These are phyloP conservation scores for Mycena indigotica DNA, from an alignment of 768 basidiomycete genomes.

Conservation along the genomic window DNA sequence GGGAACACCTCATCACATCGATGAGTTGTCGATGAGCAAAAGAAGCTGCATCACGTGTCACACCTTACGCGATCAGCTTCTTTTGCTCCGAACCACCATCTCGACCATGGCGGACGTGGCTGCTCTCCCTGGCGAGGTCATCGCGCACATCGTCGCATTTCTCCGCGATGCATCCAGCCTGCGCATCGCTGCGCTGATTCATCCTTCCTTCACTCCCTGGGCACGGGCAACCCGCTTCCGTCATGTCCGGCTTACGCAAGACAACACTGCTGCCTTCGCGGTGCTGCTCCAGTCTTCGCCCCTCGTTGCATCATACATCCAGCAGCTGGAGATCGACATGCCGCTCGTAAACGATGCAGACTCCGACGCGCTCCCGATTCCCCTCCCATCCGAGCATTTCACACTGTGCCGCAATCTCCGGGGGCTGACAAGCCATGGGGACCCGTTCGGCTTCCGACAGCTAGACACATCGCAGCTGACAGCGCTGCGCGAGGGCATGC, in stretches of 20 bases:
- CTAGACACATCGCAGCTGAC: constrained; percentile 1
- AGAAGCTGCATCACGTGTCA: too few relatives aligned
- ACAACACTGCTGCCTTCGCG: neutral
- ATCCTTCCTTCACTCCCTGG: constrained; percentile 1
- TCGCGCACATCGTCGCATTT: neutral
- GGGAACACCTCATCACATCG: too few relatives aligned
- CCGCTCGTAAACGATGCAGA: neutral
- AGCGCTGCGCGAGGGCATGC: neutral
- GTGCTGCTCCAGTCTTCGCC: neutral
- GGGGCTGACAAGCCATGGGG: constrained; percentile 10
- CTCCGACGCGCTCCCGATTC: neutral
- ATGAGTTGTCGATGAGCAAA: too few relatives aligned
- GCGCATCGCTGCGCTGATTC: neutral
- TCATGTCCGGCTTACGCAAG: neutral
- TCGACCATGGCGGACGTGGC: too few relatives aligned
- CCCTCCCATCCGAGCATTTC: constrained; percentile 7
- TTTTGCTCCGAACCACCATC: too few relatives aligned
- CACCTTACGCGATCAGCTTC: too few relatives aligned
- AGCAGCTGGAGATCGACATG: constrained; percentile 5
- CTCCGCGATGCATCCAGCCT: neutral
- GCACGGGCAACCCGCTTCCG: neutral
- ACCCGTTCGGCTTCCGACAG: constrained; percentile 17
- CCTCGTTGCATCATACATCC: neutral
- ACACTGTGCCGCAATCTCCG: constrained; percentile 5
- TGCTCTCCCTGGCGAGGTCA: neutral